A percentile compares a stretch with the other conserved stretches of the same genome.
These are phyloP conservation scores for Uncinocarpus reesii DNA, from an alignment of 2,329 filamentous ascomycete species.

Conservation along the genomic window DNA sequence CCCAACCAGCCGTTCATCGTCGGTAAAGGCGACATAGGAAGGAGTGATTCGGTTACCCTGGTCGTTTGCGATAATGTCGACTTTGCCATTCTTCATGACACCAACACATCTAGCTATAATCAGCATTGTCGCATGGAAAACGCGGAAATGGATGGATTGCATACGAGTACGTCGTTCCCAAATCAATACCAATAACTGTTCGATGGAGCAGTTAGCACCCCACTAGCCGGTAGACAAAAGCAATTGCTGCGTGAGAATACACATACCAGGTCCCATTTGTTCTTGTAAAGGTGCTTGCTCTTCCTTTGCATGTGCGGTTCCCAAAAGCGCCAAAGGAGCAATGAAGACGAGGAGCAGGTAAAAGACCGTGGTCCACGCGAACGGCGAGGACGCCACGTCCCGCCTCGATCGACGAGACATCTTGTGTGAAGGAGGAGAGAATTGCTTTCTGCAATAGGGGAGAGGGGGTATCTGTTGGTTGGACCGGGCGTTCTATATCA, in stretches of 20 bases:
- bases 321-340: slow-evolving; percentile 73
- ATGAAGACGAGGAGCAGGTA: slow-evolving; percentile 85
- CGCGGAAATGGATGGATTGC: slow-evolving; percentile 13
- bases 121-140: slow-evolving; percentile 13
- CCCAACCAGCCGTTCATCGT: slow-evolving; percentile 92
- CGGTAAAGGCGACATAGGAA: slow-evolving; percentile 91
- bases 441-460: background rate
- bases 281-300: slow-evolving; percentile 57
- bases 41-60: slow-evolving; percentile 95
- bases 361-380: slow-evolving; percentile 77
- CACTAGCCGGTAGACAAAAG: background rate
- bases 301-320: slow-evolving; percentile 60
- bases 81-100: slow-evolving; percentile 92
- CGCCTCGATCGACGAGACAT: slow-evolving; percentile 51
- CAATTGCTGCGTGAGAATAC: background rate
- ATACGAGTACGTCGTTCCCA: slow-evolving; percentile 69
- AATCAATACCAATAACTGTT: slow-evolving; percentile 82
- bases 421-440: slow-evolving; percentile 19
- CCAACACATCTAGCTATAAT: slow-evolving; percentile 63
- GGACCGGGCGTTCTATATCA: background rate
- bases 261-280: slow-evolving; percentile 61
- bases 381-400: slow-evolving; percentile 57
- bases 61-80: slow-evolving; percentile 92
- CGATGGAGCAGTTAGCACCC: slow-evolving; percentile 14
- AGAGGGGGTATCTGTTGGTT: background rate